phyloP scores from a whole-genome alignment of 306 rosid species.

The Pachyrhizus erosus region DNA sequence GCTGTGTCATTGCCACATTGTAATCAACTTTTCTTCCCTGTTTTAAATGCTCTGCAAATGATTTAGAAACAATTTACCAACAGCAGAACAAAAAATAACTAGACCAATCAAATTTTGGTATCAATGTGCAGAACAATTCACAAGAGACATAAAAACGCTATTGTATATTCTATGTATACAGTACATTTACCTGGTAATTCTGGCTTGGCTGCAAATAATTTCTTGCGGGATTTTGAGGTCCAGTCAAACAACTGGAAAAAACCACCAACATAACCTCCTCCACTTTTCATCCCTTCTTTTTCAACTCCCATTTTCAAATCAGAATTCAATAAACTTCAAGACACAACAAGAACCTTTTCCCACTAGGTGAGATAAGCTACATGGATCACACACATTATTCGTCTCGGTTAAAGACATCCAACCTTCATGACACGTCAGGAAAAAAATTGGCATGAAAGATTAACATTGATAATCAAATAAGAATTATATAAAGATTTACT shows the following conservation, averaged over 20 bases:
- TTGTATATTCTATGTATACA: not conserved
- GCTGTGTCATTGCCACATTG: slow-evolving; percentile 54
- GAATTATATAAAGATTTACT: not conserved
- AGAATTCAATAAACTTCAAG: slow-evolving; percentile 34
- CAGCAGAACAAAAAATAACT: slow-evolving; percentile 29
- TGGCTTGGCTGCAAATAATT: slow-evolving; percentile 71
- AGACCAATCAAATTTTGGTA: slow-evolving; percentile 2
- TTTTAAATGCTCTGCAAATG: slow-evolving; percentile 55
- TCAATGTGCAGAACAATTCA: not conserved
- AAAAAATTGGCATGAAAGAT: slow-evolving; percentile 32
- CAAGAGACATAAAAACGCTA: not conserved
- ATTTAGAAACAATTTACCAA: slow-evolving; percentile 22
- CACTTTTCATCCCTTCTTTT: slow-evolving; percentile 70
- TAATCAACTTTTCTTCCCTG: slow-evolving; percentile 61
- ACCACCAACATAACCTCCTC: slow-evolving; percentile 78
- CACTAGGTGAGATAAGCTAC: not conserved
- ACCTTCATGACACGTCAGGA: slow-evolving; percentile 44
- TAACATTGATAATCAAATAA: slow-evolving; percentile 28
- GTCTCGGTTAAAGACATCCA: not conserved
- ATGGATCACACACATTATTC: not conserved
- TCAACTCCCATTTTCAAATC: slow-evolving; percentile 77
- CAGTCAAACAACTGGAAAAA: slow-evolving; percentile 93
- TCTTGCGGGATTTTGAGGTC: slow-evolving; percentile 88
- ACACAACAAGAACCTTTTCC: not conserved
- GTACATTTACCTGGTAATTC: slow-evolving; percentile 64